Percentiles rank a stretch among this genome's conserved stretches.
Conservation (phyloP, 768 basidiomycete species). For the Chiua virens region DNA sequence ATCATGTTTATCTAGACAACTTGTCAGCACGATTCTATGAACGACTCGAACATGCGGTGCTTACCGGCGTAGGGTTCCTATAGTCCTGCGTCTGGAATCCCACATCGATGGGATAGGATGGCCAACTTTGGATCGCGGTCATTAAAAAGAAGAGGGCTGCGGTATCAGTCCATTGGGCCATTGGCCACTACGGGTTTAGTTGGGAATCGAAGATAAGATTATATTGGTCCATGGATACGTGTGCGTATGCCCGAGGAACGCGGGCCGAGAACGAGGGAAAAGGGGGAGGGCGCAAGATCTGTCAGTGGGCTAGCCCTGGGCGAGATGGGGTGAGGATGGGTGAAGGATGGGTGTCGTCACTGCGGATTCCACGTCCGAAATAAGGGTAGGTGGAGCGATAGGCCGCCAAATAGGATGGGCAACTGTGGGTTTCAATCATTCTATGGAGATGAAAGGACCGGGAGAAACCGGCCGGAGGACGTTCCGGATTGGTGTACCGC, state of each 20-base stretch:
- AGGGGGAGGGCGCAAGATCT: neutral
- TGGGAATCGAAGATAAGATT: constrained; percentile 21
- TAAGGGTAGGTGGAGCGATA: no score
- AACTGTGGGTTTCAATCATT: no score
- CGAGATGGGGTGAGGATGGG: no score
- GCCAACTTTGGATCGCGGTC: constrained; percentile 13
- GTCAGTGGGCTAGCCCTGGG: no score
- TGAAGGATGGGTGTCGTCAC: no score
- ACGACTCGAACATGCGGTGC: neutral
- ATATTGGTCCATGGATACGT: neutral
- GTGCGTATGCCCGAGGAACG: constrained; percentile 9
- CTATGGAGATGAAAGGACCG: neutral
- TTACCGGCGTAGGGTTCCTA: neutral
- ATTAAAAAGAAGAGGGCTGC: constrained; percentile 9
- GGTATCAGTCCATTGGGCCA: constrained; percentile 1
- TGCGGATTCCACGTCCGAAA: no score
- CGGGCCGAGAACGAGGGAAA: constrained; percentile 11
- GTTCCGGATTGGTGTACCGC: neutral
- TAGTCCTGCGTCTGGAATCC: no score
- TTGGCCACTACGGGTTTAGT: constrained; percentile 2
- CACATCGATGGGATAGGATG: neutral
- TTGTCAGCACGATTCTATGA: no score
- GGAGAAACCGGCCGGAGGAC: neutral
- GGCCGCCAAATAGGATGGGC: no score
- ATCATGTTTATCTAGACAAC: no score